Evolutionary conservation across 2,329 filamentous ascomycete species (phyloP), one percentile per base, ranked within the genome.

Genomic region (Parastagonospora nodorum): DNA sequence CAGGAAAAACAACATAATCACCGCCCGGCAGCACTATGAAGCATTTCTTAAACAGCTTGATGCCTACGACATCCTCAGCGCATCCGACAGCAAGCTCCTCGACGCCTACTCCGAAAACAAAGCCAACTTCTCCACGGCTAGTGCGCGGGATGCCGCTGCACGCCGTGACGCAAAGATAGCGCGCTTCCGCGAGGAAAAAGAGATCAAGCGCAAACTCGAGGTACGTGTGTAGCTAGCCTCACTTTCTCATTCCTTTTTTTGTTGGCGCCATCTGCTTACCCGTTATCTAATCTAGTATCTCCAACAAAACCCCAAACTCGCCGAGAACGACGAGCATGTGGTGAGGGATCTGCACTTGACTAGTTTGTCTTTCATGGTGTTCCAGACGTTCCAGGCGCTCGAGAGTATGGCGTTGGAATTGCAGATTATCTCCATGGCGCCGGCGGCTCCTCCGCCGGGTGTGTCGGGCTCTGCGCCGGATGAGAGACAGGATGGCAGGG

Each of bases 341-440:
- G 82, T 92, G 11, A 86, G 94, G 42, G 83, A 89, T 55, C 79
- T 96, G 28, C 86, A 96, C 66, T 78, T 96, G 27, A 86, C 92
- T 1, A 86, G 90, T 60, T 78, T 96, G 37, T 79, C 83, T 14
- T 86, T 92, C 57, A 85, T 83, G 64, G 83, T 87, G 2, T 90
- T 97, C 73, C 85, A 89, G 69, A 82, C 92, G 5, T 95, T 97
- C 65, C 89, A 94, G 69, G 83, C 87, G 0, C 82, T 99, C n/a
- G 94, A 97, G 73, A 85, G 89, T 14, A 81, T 97, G 50, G 89
- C 88, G 35, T 88, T 90, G 61, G 94, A 99, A 75, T 74, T 91
- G 49, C 86, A 92, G 51, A 88, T 99, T 59, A 80, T 99, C 12
- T 86, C 88, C 1, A 82, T 87, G 62, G 90, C 90, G 32, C 90